These are phyloP conservation scores for Atkinsonella hypoxylon DNA, from an alignment of 2,329 filamentous ascomycete species.

Conservation along the genomic window DNA sequence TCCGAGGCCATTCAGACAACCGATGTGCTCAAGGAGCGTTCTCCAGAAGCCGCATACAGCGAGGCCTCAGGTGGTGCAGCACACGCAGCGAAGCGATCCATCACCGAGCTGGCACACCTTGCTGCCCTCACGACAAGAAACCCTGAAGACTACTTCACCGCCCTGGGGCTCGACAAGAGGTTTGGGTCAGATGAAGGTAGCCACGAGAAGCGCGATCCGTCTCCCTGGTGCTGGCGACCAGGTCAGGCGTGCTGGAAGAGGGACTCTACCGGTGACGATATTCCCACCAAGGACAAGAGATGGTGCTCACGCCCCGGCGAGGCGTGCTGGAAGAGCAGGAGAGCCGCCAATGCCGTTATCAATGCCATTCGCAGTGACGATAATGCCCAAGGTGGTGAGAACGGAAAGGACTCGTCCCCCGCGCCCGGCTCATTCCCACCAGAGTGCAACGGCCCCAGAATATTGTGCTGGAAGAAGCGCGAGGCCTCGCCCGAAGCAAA, in stretches of 20 bases:
- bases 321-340: constrained; percentile 26
- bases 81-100: constrained; percentile 25
- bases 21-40: constrained; percentile 16
- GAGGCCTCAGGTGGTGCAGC: constrained; percentile 24
- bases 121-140: constrained; percentile 20
- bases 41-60: constrained; percentile 15
- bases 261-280: neutral
- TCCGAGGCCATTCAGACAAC: constrained; percentile 13
- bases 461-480: constrained; percentile 8
- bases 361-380: constrained; percentile 13
- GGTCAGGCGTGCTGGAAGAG: constrained; percentile 31
- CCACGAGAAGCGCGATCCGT: constrained; percentile 12
- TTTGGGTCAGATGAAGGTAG: constrained; percentile 12
- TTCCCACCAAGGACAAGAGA: constrained; percentile 16
- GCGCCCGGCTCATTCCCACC: constrained; percentile 17
- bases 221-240: constrained; percentile 20
- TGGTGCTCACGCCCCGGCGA: neutral
- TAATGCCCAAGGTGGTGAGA: constrained; percentile 1
- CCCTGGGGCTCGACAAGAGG: constrained; percentile 17
- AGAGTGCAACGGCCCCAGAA: constrained; percentile 3
- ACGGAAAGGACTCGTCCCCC: constrained; percentile 15
- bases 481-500: constrained; percentile 10
- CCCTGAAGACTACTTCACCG: constrained; percentile 20
- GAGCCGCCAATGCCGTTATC: constrained; percentile 25
- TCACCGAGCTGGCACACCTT: constrained; percentile 26